Evolutionary conservation across 129 eudicot species (phyloP).

Genomic region (Artemisia tridentata): DNA sequence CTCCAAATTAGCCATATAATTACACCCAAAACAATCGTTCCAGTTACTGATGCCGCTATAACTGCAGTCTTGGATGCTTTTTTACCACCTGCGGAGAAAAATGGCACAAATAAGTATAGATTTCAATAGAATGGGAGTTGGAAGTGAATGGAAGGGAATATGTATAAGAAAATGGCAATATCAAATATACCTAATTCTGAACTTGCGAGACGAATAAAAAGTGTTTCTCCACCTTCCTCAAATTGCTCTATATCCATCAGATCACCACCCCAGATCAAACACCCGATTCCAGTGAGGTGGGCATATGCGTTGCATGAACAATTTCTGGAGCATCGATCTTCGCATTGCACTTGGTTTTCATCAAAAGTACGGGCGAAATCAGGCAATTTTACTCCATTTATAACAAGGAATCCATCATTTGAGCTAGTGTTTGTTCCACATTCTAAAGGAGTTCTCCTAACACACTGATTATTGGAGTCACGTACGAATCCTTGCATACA

Average conservation of each 20-base stretch:
- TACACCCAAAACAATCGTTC: constrained; percentile 23
- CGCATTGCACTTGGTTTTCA: constrained; percentile 25
- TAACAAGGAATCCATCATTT: constrained; percentile 35
- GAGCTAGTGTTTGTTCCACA: constrained; percentile 29
- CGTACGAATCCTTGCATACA: constrained; percentile 53
- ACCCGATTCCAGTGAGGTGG: constrained; percentile 39
- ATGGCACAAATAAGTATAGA: background rate
- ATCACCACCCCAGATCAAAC: constrained; percentile 11
- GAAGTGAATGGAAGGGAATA: background rate
- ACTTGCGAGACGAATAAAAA: constrained; percentile 41
- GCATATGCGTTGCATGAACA: constrained; percentile 59
- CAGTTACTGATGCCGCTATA: constrained; percentile 26
- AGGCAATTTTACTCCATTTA: constrained; percentile 37
- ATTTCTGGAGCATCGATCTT: constrained; percentile 40
- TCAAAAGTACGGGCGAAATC: constrained; percentile 33
- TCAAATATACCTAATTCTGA: constrained; percentile 39
- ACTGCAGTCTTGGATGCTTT: constrained; percentile 14
- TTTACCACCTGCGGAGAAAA: constrained; percentile 21
- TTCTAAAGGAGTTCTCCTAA: constrained; percentile 33
- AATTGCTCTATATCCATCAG: constrained; percentile 44
- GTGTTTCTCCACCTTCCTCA: constrained; percentile 42
- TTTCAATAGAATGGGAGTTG: background rate
- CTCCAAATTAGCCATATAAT: constrained; percentile 35
- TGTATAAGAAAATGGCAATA: background rate
- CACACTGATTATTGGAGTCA: constrained; percentile 19